Evolutionary conservation across 2,329 filamentous ascomycete genomes (phyloP).

Genomic region (Metarhizium guizhouense): DNA sequence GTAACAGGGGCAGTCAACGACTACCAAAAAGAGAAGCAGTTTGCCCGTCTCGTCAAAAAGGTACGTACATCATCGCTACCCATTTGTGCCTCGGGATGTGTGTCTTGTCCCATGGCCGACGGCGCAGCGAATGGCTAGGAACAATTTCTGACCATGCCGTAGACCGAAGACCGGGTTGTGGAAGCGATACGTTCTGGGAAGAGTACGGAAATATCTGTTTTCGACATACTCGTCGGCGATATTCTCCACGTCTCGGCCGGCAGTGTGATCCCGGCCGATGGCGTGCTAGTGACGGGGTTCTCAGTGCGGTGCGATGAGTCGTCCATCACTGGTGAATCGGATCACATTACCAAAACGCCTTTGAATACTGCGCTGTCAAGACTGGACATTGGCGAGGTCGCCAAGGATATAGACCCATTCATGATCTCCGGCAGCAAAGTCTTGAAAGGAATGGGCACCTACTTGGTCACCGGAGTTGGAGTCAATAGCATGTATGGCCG

Average conservation of each 20-base stretch:
- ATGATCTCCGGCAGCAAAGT: slow-evolving; percentile 49
- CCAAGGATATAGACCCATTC: slow-evolving; percentile 50
- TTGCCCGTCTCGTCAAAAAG: slow-evolving; percentile 50
- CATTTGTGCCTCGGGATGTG: too few relatives aligned
- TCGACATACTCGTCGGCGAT: slow-evolving; percentile 61
- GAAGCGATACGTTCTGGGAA: slow-evolving; percentile 60
- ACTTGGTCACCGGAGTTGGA: slow-evolving; percentile 45
- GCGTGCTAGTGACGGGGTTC: slow-evolving; percentile 52
- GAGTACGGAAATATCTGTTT: slow-evolving; percentile 53
- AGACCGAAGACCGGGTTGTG: slow-evolving; percentile 52
- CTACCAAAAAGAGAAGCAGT: slow-evolving; percentile 59
- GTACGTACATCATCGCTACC: neutral
- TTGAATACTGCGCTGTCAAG: slow-evolving; percentile 27
- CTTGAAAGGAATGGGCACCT: slow-evolving; percentile 36
- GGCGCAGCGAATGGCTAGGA: neutral
- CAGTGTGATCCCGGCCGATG: slow-evolving; percentile 62
- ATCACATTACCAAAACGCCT: slow-evolving; percentile 57
- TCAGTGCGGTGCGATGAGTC: slow-evolving; percentile 59
- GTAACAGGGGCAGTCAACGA: slow-evolving; percentile 42
- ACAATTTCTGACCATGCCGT: neutral
- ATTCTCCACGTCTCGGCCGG: slow-evolving; percentile 60
- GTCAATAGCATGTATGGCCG: slow-evolving; percentile 44
- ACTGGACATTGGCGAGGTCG: neutral
- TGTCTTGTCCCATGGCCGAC: too few relatives aligned
- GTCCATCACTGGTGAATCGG: slow-evolving; percentile 64